phyloP scores from a whole-genome alignment of 345 rosid species.

The Lepidium didymum region DNA sequence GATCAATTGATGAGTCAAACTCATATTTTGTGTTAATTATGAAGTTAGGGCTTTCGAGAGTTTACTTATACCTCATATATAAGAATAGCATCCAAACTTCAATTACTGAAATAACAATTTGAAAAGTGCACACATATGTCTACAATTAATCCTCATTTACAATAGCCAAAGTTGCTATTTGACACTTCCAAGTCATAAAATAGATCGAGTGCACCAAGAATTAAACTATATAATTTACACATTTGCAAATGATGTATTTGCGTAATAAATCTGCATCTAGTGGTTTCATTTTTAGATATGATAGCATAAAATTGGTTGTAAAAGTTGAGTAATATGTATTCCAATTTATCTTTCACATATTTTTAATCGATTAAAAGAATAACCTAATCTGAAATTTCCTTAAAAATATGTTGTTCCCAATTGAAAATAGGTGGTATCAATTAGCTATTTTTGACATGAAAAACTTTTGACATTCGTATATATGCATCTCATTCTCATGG shows the following conservation, averaged over 20 bases:
- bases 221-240: background rate
- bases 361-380: background rate
- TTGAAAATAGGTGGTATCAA: background rate
- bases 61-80: background rate
- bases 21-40: background rate
- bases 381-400: background rate
- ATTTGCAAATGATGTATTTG: background rate
- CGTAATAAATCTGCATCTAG: background rate
- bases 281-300: background rate
- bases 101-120: background rate
- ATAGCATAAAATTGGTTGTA: background rate
- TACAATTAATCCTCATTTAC: background rate
- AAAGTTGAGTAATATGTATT: background rate
- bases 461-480: constrained; percentile 6
- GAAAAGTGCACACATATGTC: background rate
- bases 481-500: constrained; percentile 14
- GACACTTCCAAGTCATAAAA: background rate
- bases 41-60: background rate
- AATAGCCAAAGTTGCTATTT: background rate
- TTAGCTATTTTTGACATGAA: background rate
- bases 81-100: background rate
- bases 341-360: background rate
- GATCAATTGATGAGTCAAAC: background rate
- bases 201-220: background rate
- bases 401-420: background rate